Evolutionary conservation across 257 asterid species (phyloP).

Genomic region (Solanum tacnaense): DNA sequence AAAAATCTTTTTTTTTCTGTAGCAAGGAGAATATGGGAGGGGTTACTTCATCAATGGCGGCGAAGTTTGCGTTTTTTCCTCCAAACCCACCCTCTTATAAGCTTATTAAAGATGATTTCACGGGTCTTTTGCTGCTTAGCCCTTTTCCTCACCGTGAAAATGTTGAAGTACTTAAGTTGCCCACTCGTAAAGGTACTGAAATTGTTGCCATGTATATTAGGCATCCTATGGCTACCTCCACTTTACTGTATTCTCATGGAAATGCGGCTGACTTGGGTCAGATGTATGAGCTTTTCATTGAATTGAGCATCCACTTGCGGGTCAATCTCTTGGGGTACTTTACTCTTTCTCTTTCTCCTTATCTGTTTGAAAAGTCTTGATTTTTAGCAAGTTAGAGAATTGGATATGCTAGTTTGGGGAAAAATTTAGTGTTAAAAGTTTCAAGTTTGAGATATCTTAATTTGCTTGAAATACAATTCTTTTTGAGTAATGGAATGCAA

Average conservation of each 20-base stretch:
- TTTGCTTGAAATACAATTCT: background rate
- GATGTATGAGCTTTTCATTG: slow-evolving; percentile 89
- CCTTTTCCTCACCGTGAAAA: slow-evolving; percentile 89
- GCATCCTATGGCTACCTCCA: slow-evolving; percentile 83
- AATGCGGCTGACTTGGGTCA: slow-evolving; percentile 99
- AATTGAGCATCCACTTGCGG: slow-evolving; percentile 83
- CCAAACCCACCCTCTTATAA: slow-evolving; percentile 91
- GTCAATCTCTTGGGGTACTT: slow-evolving; percentile 88
- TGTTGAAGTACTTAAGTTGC: slow-evolving; percentile 72
- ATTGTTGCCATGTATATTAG: slow-evolving; percentile 78
- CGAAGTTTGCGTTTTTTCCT: slow-evolving; percentile 93
- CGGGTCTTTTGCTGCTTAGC: slow-evolving; percentile 69
- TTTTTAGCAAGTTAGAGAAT: background rate
- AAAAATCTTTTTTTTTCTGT: background rate
- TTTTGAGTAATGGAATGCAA: background rate
- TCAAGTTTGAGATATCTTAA: background rate
- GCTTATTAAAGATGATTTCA: slow-evolving; percentile 60
- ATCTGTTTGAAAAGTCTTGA: background rate
- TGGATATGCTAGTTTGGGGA: background rate
- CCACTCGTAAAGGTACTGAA: slow-evolving; percentile 80
- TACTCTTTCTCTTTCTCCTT: background rate
- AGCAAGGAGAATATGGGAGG: slow-evolving; percentile 53
- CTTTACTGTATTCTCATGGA: slow-evolving; percentile 85
- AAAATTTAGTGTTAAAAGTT: background rate
- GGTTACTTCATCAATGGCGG: slow-evolving; percentile 98